Base-by-base conservation (phyloP, 495 filamentous ascomycete species). In the Aspergillus baeticus region DNA sequence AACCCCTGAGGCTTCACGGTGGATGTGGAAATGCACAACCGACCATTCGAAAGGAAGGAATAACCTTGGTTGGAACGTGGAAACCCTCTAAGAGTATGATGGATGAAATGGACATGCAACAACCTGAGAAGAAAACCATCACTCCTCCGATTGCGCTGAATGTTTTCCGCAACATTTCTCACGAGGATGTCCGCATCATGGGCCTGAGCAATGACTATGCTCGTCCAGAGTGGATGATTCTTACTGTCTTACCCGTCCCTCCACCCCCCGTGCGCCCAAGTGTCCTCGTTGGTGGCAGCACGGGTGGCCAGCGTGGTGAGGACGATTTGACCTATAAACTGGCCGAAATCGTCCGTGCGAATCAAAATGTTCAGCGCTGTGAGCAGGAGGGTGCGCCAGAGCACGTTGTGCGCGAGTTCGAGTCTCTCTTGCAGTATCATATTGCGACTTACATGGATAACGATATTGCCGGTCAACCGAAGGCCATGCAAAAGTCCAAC, bases 371-470 rank as follows among this genome's bases (percentile, higher is more conserved):
- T 29, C 83, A 87, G 37, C 85, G 91, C 51, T 92, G 91, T 42
- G 87, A 94, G 55, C 81, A 87, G 41, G 91, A 96, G 68, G 92
- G 93, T 37, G 90, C 93, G 4, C 92, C 94, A 0, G 84, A 87
- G 48, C 95, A 98, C 73, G 87, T 98, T 36, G 81, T 89, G 29
- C 84, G 82, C 26, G 94, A 99, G 60, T 98, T 96, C 51, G 89
- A 96, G 70, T 82, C 84, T 52, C 75, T 99, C 7, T 75, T 99
- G n/a, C 94, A 99, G 62, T 99, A 94, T 68, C 94, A 99, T 64
- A 92, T 98, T 41, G 94, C 94, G 8, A 99, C 94, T 6, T 93
- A 96, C 73, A 99, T 99, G 94, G 94, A 98, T 66, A 99, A 99
- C 63, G 92, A 98, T 66, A 96, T 96, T 69, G 94, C 95, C 52